Conservation (phyloP, 441 rosid species). For the Melastoma candidum region DNA sequence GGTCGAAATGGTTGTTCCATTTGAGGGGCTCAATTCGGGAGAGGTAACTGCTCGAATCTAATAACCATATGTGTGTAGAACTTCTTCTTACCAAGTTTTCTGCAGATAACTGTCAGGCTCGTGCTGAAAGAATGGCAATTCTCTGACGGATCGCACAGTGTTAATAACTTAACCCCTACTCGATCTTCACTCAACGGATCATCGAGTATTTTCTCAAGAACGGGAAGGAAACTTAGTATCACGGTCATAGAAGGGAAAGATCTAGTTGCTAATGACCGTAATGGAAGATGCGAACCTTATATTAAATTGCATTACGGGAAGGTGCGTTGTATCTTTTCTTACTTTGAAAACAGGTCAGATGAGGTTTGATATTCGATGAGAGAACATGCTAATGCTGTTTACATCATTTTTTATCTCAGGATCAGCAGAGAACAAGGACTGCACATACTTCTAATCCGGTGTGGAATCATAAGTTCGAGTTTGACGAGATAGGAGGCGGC, state of each 20-base stretch:
- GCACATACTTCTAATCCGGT: constrained; percentile 34
- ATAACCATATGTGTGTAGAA: not conserved
- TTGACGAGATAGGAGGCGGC: constrained; percentile 77
- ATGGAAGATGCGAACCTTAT: constrained; percentile 59
- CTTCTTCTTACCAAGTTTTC: not conserved
- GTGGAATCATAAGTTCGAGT: constrained; percentile 79
- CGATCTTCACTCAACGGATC: constrained; percentile 41
- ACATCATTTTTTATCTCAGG: constrained; percentile 23
- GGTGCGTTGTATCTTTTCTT: constrained; percentile 29
- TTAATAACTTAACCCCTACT: constrained; percentile 31
- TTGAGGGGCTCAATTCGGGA: constrained; percentile 66
- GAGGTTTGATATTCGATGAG: not conserved
- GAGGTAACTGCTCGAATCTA: constrained; percentile 41
- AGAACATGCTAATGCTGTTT: constrained; percentile 5
- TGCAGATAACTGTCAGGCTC: constrained; percentile 68
- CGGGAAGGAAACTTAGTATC: constrained; percentile 65
- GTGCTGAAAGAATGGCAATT: constrained; percentile 93
- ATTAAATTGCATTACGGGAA: constrained; percentile 90
- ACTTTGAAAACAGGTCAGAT: not conserved
- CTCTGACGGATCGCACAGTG: constrained; percentile 79
- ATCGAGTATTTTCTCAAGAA: constrained; percentile 41
- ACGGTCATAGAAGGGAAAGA: constrained; percentile 58
- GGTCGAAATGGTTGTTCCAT: constrained; percentile 84
- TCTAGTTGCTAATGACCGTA: constrained; percentile 47
- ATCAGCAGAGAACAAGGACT: constrained; percentile 53